A percentile compares a stretch with the other conserved stretches of the same genome.
Conservation (phyloP, 1,284 basidiomycete species). For the Termitomyces sp. region DNA sequence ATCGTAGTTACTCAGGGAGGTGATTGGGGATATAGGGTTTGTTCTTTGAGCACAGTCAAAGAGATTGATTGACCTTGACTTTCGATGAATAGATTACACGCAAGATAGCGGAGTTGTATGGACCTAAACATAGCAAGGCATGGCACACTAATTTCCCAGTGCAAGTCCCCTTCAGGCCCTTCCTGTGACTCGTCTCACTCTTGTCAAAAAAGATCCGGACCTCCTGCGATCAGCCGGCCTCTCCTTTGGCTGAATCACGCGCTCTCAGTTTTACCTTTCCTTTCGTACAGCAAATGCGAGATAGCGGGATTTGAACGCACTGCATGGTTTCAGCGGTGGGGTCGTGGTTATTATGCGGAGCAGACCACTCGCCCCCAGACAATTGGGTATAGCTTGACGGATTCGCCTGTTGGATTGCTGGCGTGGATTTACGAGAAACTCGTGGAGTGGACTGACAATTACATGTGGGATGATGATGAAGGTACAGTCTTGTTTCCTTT, state of each 20-base stretch:
- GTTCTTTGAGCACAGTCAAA: slow-evolving; percentile 6
- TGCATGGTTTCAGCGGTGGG: slow-evolving; percentile 25
- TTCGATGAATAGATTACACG: slow-evolving; percentile 32
- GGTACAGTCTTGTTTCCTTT: slow-evolving; percentile 21
- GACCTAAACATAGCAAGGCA: slow-evolving; percentile 28
- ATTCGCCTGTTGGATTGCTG: slow-evolving; percentile 54
- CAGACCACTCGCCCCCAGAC: slow-evolving; percentile 52
- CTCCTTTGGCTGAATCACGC: slow-evolving; percentile 16
- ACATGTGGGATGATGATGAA: slow-evolving; percentile 48
- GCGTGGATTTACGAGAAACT: slow-evolving; percentile 63
- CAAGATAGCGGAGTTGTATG: slow-evolving; percentile 35
- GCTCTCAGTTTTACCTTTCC: slow-evolving; percentile 14
- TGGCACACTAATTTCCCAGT: slow-evolving; percentile 28
- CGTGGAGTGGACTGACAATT: slow-evolving; percentile 44
- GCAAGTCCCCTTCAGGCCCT: slow-evolving; percentile 10
- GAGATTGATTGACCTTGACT: not conserved
- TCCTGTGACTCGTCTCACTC: not conserved
- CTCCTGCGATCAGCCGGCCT: slow-evolving; percentile 11
- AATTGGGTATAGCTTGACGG: slow-evolving; percentile 48
- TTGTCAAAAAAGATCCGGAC: slow-evolving; percentile 1
- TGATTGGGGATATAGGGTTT: slow-evolving; percentile 39
- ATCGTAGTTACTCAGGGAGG: slow-evolving; percentile 39
- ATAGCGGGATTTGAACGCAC: slow-evolving; percentile 30
- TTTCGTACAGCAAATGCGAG: slow-evolving; percentile 26
- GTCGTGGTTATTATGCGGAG: slow-evolving; percentile 36